Evolutionary conservation across 345 rosid species (phyloP), one percentile per base, ranked within the genome.

Genomic region (Dovyalis caffra): DNA sequence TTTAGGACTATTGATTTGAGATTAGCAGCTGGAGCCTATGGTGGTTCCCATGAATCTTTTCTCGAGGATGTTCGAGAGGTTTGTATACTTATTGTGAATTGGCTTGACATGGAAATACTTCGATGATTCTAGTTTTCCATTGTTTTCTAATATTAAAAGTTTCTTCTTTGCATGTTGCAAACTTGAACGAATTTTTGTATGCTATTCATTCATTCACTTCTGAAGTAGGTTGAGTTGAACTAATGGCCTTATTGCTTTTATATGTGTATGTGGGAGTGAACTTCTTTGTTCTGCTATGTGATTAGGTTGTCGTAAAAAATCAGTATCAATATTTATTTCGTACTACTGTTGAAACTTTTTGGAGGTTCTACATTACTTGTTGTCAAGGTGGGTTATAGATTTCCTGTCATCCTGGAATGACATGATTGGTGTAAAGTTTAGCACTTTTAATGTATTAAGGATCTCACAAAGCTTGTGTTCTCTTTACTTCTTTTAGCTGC

Each of bases 61-160:
- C 89, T 91, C 53, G 96, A 95, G 85, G 99, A 95, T 89, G 89
- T 95, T 82, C 91, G 76, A 71, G 98, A 95, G 98, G 99, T 95
- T 78, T 81, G 83, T 31, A 53, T 70, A 23, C 32, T 66, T 43
- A 25, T 40, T 25, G 58, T 29, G 68, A 57, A 20, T 32, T 67
- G 34, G 34, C 43, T 6, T 67, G 29, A 25, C 18, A 26, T 18
- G 11, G 25, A 68, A 68, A 40, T 37, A 51, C 45, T n/a, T 68
- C 37, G 74, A 51, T 53, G 70, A 62, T 62, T 25, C 28, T 75
- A 51, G 68, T 71, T 77, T 63, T 68, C 33, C 20, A 69, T 70
- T 62, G 47, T 72, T 72, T 37, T 37, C 47, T 5, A 51, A 18
- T 26, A 64, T 70, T 43, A 23, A 20, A 62, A 25, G 15, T 51